phyloP scores from a whole-genome alignment of 441 rosid species.

The Theobroma grandiflorum region DNA sequence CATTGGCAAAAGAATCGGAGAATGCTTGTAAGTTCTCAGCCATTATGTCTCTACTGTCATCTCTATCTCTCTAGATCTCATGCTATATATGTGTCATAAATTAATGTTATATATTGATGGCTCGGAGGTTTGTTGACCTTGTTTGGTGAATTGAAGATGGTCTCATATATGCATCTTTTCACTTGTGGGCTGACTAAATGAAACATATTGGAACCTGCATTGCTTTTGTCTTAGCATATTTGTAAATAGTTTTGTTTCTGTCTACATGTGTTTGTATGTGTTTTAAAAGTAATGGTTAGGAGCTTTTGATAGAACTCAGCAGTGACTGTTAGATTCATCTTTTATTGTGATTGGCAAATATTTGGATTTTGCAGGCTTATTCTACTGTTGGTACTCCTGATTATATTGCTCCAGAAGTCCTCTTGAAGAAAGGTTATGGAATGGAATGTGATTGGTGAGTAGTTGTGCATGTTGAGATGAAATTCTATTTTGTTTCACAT shows the following conservation, averaged over 20 bases:
- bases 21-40: conserved; percentile 68
- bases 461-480: conserved; percentile 19
- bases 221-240: background rate
- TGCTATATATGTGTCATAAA: background rate
- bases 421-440: conserved; percentile 96
- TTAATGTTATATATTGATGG: background rate
- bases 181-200: background rate
- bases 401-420: conserved; percentile 96
- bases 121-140: background rate
- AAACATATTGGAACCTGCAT: background rate
- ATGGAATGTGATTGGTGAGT: conserved; percentile 98
- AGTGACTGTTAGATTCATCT: background rate
- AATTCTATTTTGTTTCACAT: conserved; percentile 20
- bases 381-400: conserved; percentile 99
- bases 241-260: conserved; percentile 16
- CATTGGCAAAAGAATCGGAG: conserved; percentile 98
- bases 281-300: conserved; percentile 4
- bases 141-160: conserved; percentile 22
- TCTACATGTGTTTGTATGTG: background rate
- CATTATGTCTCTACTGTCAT: conserved; percentile 8
- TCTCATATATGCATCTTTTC: conserved; percentile 14
- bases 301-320: conserved; percentile 21
- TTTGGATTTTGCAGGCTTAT: conserved; percentile 72
- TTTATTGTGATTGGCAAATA: background rate
- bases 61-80: conserved; percentile 9